Percentiles rank a stretch among this genome's conserved stretches.
Evolutionary conservation across 495 filamentous ascomycete genomes (phyloP).

Genomic region (Poronia punctata): DNA sequence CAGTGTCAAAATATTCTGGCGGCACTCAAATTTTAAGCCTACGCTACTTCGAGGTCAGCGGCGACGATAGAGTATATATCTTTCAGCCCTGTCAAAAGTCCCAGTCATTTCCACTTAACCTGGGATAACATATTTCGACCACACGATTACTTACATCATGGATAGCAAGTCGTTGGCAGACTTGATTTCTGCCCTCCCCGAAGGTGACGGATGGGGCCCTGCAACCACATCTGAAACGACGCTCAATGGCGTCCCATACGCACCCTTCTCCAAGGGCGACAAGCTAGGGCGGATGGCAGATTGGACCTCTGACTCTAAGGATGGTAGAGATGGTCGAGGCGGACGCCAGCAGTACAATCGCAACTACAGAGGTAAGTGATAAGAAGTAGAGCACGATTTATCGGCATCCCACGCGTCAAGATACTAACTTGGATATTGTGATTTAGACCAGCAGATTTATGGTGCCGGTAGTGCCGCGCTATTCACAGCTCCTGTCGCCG

Average conservation of each 20-base stretch:
- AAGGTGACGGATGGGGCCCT: slow-evolving; percentile 80
- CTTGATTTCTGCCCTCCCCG: slow-evolving; percentile 51
- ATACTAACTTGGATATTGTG: slow-evolving; percentile 9
- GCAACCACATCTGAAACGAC: slow-evolving; percentile 72
- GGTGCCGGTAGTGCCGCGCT: slow-evolving; percentile 80
- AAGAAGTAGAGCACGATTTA: not conserved
- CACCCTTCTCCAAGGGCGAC: slow-evolving; percentile 96
- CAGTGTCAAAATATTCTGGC: slow-evolving; percentile 15
- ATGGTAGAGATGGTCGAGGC: slow-evolving; percentile 63
- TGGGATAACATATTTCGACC: not conserved
- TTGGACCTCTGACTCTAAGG: slow-evolving; percentile 93
- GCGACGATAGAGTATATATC: slow-evolving; percentile 15
- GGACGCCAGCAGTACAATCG: slow-evolving; percentile 83
- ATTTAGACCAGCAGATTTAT: slow-evolving; percentile 88
- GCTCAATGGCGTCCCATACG: slow-evolving; percentile 89
- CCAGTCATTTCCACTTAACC: not conserved
- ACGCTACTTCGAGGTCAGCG: slow-evolving; percentile 15
- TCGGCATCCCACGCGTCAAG: not conserved
- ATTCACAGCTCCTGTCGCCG: slow-evolving; percentile 82
- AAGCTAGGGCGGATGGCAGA: slow-evolving; percentile 99
- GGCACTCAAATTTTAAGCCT: slow-evolving; percentile 10
- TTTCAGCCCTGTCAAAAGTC: not conserved
- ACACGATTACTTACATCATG: slow-evolving; percentile 13
- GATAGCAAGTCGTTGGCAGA: slow-evolving; percentile 36
- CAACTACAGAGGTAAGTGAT: slow-evolving; percentile 73